Evolutionary conservation across 2,329 filamentous ascomycete species (phyloP), one percentile per base, ranked within the genome.

Genomic region (Didymella glomerata): DNA sequence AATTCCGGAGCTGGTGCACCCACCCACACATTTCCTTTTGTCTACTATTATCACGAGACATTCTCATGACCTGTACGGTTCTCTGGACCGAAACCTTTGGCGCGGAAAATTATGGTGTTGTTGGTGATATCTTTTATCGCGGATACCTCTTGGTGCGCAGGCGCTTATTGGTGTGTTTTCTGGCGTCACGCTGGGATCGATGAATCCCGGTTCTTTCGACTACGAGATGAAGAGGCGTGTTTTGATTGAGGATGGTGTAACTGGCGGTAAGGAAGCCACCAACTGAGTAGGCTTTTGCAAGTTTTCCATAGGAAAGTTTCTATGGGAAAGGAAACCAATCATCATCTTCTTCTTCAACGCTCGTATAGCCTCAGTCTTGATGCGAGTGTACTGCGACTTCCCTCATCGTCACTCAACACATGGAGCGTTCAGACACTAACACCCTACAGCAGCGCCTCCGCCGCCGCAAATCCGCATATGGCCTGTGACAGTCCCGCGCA

Each of bases 81-180:
- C 58, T 20, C 62, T 65, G 61, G 57, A 54, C 50, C 27, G 50
- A 50, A 25, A 41, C 24, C 5, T 34, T 22, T 60, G 66, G 66
- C 60, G 65, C 64, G 69, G 66, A 70, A 74, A 74, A 72, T 63
- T 62, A 48, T 47, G 62, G 57, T 48, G 56, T 66, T 58, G 58
- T 53, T 57, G 38, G 38, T 41, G 54, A 44, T 38, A 47, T 62
- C 44, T 60, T 67, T 64, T 51, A 61, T 54, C 50, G 65, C 67
- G 70, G 57, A 72, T 71, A 72, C 68, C 67, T 67, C 32, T 56
- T 42, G 56, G 65, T 68, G 65, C 60, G 62, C 63, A 57, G 67
- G 69, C 68, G 67, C 68, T 67, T 63, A 22, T 48, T 24, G 38
- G 38, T 63, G 65, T 63, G 57, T 68, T 60, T 45, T 54, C 38